phyloP scores from a whole-genome alignment of 768 basidiomycete genomes.

The Naganishia friedmannii region DNA sequence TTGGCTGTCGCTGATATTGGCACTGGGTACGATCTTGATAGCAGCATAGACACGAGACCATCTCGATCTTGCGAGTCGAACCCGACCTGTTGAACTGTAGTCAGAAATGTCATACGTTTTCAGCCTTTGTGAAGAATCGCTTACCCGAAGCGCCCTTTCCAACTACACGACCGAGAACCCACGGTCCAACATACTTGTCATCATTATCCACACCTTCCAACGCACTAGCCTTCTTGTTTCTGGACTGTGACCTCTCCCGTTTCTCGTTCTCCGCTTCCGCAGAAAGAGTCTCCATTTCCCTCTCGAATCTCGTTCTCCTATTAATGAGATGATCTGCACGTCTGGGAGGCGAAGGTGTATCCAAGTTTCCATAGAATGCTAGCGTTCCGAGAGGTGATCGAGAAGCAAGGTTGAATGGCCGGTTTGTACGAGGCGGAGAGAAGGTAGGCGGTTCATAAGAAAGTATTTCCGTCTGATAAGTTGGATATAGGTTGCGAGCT shows the following conservation, averaged over 20 bases:
- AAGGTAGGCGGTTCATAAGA: not conserved
- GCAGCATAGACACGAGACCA: conserved; percentile 87
- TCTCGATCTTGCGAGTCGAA: conserved; percentile 85
- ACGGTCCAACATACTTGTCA: conserved; percentile 62
- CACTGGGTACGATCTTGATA: conserved; percentile 79
- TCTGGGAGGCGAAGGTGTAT: conserved; percentile 13
- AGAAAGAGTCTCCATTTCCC: conserved; percentile 13
- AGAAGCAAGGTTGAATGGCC: not conserved
- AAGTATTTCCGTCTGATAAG: not conserved
- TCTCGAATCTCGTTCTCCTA: conserved; percentile 21
- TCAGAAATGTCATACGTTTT: not conserved
- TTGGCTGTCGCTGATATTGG: not conserved
- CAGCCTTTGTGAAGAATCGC: conserved; percentile 30
- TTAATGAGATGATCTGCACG: conserved; percentile 4
- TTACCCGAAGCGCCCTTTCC: conserved; percentile 75
- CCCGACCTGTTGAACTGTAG: conserved; percentile 57
- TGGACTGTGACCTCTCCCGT: not conserved
- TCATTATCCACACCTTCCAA: conserved; percentile 15
- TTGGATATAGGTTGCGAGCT: not conserved
- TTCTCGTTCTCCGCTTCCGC: not conserved
- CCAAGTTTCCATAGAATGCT: conserved; percentile 1
- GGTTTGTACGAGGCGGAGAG: not conserved
- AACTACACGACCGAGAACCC: conserved; percentile 78
- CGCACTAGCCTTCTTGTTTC: conserved; percentile 6
- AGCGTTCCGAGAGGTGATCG: conserved; percentile 7